Evolutionary conservation across 2,329 filamentous ascomycete genomes (phyloP).

Genomic region (Microcera coccophila): DNA sequence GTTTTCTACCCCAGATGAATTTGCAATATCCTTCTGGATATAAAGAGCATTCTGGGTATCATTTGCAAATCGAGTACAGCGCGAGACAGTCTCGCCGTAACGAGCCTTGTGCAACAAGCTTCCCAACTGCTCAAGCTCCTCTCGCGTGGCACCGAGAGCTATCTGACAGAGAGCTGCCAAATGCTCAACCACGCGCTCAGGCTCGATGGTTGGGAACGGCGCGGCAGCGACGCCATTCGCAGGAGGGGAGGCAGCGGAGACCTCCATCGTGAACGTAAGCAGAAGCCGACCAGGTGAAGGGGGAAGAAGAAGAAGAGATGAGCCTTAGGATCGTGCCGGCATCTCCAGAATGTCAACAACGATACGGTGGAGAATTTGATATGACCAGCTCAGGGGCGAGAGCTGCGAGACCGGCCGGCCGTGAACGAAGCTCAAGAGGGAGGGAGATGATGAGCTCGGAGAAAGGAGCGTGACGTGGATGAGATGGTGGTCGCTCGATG

Average conservation of each 20-base stretch:
- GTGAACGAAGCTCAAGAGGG: background rate
- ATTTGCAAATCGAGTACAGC: constrained; percentile 83
- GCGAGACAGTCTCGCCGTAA: constrained; percentile 75
- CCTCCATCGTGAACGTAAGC: constrained; percentile 47
- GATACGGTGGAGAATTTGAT: too few species aligned
- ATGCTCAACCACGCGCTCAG: constrained; percentile 67
- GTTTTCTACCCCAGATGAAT: constrained; percentile 50
- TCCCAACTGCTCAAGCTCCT: constrained; percentile 74
- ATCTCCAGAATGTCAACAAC: constrained; percentile 26
- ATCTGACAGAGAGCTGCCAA: constrained; percentile 66
- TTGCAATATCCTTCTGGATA: constrained; percentile 75
- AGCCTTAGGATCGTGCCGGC: constrained; percentile 23
- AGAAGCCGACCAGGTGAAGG: constrained; percentile 11
- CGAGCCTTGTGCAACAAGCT: constrained; percentile 74
- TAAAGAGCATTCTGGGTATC: constrained; percentile 87
- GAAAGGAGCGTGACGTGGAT: background rate
- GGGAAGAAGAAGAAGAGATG: constrained; percentile 15
- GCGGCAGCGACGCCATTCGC: constrained; percentile 45
- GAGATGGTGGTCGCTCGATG: background rate
- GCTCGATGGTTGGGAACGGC: constrained; percentile 58
- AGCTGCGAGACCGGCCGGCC: constrained; percentile 10
- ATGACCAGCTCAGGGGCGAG: constrained; percentile 9
- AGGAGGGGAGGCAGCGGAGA: constrained; percentile 43
- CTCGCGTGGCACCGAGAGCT: constrained; percentile 68
- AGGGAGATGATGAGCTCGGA: background rate